Base-by-base conservation (phyloP, 2,329 filamentous ascomycete genomes). In the Pseudocercospora cruenta region DNA sequence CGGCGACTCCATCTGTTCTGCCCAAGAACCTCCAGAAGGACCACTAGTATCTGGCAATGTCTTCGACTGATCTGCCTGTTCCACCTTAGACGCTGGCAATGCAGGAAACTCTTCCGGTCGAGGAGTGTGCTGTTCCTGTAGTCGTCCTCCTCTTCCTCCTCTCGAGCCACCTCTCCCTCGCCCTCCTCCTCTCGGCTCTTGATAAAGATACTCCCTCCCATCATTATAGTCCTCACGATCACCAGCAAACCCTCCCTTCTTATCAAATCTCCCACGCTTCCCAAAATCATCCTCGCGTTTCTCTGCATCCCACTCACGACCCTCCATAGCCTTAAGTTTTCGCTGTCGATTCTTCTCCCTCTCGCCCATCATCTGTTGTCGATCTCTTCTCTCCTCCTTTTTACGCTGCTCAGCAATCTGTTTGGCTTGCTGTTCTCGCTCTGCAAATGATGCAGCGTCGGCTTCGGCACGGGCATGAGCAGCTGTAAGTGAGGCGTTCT, bases 401-500 rank as follows among this genome's bases (percentile, higher is more conserved):
- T 84, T 80, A 63, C 76, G 74, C 69, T 80, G 77, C 10, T 76
- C 74, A 16, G 78, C 76, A 55, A 86, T 83, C 70, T 84, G 81
- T 22, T 83, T 83, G 0, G 86, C 84, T 9, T 86, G 78, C 36
- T 85, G 84, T 73, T 91, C 88, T n/a, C 88, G 83, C 64, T 88
- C 83, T 49, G 87, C 83, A 74, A 89, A 90, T 0, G 84, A 85
- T 2, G 87, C 87, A 62, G 86, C 84, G 70, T 91, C 89, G n/a
- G 87, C 87, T 79, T 90, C 86, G n/a, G 88, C 87, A 26, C 87
- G 83, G 0, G 85, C 86, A 73, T 91, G 87, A 0, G 87, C 86
- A 8, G 86, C 87, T 8, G 83, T 82, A 14, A 87, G 82, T 58
- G 85, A 82, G 5, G 84, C 85, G 61, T 89, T 90, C 64, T 88